Conservation (phyloP, 257 asterid species). For the Coffea canephora region DNA sequence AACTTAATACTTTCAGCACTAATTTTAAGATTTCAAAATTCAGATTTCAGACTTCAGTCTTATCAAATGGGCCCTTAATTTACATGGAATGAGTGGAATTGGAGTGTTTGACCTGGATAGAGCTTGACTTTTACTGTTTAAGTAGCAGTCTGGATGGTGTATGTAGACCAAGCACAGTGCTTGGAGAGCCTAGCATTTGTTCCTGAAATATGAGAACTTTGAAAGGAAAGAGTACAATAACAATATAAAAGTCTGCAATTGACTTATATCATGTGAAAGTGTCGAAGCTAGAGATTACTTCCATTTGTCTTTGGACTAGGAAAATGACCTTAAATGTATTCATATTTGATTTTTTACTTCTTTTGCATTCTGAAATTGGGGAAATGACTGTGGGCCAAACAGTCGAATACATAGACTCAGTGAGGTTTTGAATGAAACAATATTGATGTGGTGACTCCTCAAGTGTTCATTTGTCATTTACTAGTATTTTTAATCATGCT, state of each 20-base stretch:
- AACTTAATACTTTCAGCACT: too few species aligned
- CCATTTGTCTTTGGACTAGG: not conserved
- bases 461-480: not conserved
- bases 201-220: not conserved
- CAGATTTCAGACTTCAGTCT: too few species aligned
- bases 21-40: too few species aligned
- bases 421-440: not conserved
- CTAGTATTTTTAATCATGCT: not conserved
- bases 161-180: not conserved
- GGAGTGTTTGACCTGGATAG: not conserved
- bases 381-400: not conserved
- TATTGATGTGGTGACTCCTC: not conserved
- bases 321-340: not conserved
- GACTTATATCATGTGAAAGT: not conserved
- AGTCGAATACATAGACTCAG: not conserved
- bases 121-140: constrained; percentile 4
- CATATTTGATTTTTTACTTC: too few species aligned
- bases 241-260: not conserved
- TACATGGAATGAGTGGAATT: too few species aligned
- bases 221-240: not conserved
- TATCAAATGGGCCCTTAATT: too few species aligned
- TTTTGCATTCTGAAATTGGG: not conserved
- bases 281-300: not conserved
- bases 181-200: not conserved
- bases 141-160: not conserved